Evolutionary conservation across 257 asterid genomes (phyloP).

Genomic region (Schizonepeta tenuifolia): DNA sequence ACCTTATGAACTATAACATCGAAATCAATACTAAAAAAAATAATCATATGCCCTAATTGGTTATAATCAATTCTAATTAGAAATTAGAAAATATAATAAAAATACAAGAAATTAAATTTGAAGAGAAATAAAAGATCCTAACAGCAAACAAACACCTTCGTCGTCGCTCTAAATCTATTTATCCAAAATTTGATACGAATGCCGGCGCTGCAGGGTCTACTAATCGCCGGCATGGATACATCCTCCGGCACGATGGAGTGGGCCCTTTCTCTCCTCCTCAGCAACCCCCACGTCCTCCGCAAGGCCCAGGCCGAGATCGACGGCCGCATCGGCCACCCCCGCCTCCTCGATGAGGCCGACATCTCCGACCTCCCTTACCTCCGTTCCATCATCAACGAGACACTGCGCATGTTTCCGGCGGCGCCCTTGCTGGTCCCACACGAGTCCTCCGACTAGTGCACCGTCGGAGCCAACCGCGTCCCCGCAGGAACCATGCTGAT

Average conservation of each 20-base stretch:
- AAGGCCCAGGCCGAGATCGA: constrained; percentile 66
- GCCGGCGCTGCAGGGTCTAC: constrained; percentile 40
- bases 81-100: no score
- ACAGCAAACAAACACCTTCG: no score
- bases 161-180: no score
- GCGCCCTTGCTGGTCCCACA: constrained; percentile 68
- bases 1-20: no score
- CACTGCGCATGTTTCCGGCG: constrained; percentile 60
- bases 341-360: constrained; percentile 55
- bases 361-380: constrained; percentile 52
- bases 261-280: constrained; percentile 58
- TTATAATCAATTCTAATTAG: no score
- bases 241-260: constrained; percentile 69
- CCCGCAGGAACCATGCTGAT: constrained; percentile 62
- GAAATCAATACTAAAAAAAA: no score
- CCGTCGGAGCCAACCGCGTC: constrained; percentile 52
- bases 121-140: no score
- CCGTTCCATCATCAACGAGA: constrained; percentile 50
- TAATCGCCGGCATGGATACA: constrained; percentile 71
- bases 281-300: constrained; percentile 50
- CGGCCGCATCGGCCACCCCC: constrained; percentile 32
- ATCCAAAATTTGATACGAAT: no score
- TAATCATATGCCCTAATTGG: no score
- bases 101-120: no score
- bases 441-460: constrained; percentile 51